phyloP scores from a whole-genome alignment of 2,329 filamentous ascomycete species.

The Curvularia lunata region DNA sequence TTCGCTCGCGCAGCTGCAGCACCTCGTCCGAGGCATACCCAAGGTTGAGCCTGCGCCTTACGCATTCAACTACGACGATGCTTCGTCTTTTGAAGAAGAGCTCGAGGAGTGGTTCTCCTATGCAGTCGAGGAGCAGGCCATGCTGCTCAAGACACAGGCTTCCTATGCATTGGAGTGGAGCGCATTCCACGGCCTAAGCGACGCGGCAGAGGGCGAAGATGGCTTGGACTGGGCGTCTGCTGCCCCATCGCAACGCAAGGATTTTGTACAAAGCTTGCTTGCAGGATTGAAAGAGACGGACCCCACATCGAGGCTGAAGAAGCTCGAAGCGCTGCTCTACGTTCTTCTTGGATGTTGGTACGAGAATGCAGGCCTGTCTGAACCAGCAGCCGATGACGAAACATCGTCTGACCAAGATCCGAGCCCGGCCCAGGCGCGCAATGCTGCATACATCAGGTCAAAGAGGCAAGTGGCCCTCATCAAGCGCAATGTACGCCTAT shows the following conservation, averaged over 20 bases:
- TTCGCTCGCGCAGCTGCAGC: slow-evolving; percentile 56
- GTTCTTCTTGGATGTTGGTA: slow-evolving; percentile 58
- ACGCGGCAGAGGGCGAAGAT: slow-evolving; percentile 49
- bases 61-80: slow-evolving; percentile 71
- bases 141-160: slow-evolving; percentile 75
- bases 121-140: slow-evolving; percentile 81
- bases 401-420: slow-evolving; percentile 22
- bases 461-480: slow-evolving; percentile 55
- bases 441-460: slow-evolving; percentile 39
- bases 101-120: slow-evolving; percentile 98
- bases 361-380: slow-evolving; percentile 55
- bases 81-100: slow-evolving; percentile 75
- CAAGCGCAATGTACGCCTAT: slow-evolving; percentile 51
- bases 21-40: slow-evolving; percentile 54
- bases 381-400: slow-evolving; percentile 14
- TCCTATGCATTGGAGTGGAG: slow-evolving; percentile 80
- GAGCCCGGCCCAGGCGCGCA: slow-evolving; percentile 11
- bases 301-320: slow-evolving; percentile 39
- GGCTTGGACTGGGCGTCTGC: slow-evolving; percentile 70
- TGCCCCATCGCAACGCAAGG: slow-evolving; percentile 60
- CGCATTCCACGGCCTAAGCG: slow-evolving; percentile 47
- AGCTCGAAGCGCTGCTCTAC: slow-evolving; percentile 55
- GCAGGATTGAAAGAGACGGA: slow-evolving; percentile 40
- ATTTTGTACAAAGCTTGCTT: slow-evolving; percentile 61
- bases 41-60: slow-evolving; percentile 62